Base-by-base conservation (phyloP, 352 stramenopile species). In the Phytophthora pistaciae region DNA sequence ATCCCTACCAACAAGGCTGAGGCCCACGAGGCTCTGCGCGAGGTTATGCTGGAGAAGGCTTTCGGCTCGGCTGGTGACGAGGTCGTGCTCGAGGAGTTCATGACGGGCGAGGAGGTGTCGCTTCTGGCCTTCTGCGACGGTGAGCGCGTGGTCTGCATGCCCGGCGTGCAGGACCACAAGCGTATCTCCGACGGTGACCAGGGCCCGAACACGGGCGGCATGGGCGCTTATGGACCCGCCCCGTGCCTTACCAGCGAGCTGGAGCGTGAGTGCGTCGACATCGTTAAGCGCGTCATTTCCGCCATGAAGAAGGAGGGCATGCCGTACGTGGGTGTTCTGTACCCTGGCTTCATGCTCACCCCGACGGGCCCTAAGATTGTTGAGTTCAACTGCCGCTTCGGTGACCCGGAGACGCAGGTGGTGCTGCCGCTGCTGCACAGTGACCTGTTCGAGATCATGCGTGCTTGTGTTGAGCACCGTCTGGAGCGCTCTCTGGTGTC, bases 351-450 rank as follows among this genome's bases (percentile, higher is more conserved):
- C 83, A 99, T 99, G 97, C 74, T 97, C 13, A 97, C 88, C 33
- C 83, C 81, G 3, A 87, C 58, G 1, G 91, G 90, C 16, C 97
- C 98, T 5, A 98, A 98, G 73, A 96, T 99, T 29, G 90, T 99
- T 18, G 98, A 99, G 91, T 99, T 98, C 80, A 99, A 99, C 84
- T 99, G 97, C 75, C 95, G 98, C 61, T 99, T 99, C 70, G 98
- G 98, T 64, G 98, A 99, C 80, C 98, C 98, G 13, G 98, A 99
- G 87, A 99, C 98, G 1, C 96, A 99, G 66, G 98, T 99, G 31
- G 74, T 99, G 38, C 87, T 99, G 49, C 98, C 98, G 33, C 87
- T 99, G 23, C 87, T 99, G 46, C 90, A 99, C 75, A 99, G 91
- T 46, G 98, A 99, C 73, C 82, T 99, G 54, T 99, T 98, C 67